phyloP scores from a whole-genome alignment of 192 early-diverging fungal species.

The Coemansia furcata region DNA sequence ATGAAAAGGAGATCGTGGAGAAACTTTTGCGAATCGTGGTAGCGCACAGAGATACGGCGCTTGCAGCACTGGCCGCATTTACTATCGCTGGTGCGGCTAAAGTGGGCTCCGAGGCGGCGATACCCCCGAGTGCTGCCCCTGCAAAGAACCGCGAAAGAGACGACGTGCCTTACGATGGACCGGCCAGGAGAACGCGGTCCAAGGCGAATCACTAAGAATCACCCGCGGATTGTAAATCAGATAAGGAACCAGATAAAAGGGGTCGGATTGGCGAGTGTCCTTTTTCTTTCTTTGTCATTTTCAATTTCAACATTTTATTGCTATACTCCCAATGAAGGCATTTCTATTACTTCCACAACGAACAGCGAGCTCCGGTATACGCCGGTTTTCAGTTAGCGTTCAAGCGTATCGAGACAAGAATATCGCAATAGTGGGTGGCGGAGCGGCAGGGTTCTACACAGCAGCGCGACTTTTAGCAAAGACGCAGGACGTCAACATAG shows the following conservation, averaged over 20 bases:
- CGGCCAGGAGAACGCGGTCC: background rate
- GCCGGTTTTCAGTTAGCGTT: background rate
- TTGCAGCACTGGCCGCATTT: too few relatives aligned
- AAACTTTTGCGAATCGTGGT: too few relatives aligned
- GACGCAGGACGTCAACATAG: conserved; percentile 53
- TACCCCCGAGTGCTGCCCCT: too few relatives aligned
- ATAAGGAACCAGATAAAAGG: background rate
- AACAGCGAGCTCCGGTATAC: background rate
- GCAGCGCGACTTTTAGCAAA: conserved; percentile 74
- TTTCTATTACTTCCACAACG: background rate
- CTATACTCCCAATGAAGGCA: background rate
- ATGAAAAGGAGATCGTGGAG: too few relatives aligned
- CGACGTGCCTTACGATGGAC: background rate
- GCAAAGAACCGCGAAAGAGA: background rate
- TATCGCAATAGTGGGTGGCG: conserved; percentile 73
- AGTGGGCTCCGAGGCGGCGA: too few relatives aligned
- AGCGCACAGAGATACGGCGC: too few relatives aligned
- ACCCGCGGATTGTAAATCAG: too few relatives aligned
- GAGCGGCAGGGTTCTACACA: conserved; percentile 90
- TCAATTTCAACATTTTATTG: background rate
- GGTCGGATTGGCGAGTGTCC: background rate
- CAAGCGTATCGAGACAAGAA: background rate
- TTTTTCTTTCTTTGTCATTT: background rate
- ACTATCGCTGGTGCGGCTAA: too few relatives aligned
- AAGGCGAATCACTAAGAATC: background rate